Base-by-base conservation (phyloP, 2,329 filamentous ascomycete species). In the Aureobasidium sp. region DNA sequence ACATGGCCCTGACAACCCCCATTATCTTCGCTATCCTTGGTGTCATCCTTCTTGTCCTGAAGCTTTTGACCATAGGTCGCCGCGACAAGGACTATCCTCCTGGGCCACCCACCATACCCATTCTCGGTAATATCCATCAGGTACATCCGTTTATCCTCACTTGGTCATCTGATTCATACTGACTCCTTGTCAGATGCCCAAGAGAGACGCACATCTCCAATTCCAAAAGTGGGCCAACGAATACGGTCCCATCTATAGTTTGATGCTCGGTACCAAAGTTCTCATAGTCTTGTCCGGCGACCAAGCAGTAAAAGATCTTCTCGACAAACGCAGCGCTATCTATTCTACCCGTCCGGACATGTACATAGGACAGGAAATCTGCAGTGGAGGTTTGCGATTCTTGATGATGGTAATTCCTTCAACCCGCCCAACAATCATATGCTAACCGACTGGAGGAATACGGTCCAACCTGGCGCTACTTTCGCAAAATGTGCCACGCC, bases 141-240 rank as follows among this genome's bases (percentile, higher is more conserved):
- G 63, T 65, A 60, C 6, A 11, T 5, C 40, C 2, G 37, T 11
- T 15, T 8, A 17, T 7, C 23, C 40, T 3, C 21, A 25, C 19
- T 13, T 21, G 10, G 2, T 23, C 4, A 1, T 3, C 10, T 49
- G 27, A 21, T 3, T 25, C 17, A 19, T 35, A 50, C 43, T 59
- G n/a, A 59, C 31, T 15, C 1, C 17, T 23, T 21, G 21, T 49
- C 21, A 72, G 71, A 78, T 81, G 67, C 78, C 78, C 0, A 69
- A 66, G 3, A 61, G 69, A 23, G 68, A 78, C 54, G 68, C 69
- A 0, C 76, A 80, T 57, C 63, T 77, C 0, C 77, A 80, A 61
- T 80, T 80, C 57, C 68, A 78, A 46, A 75, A 78, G 65, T 83
- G 80, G 80, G 79, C 79, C 0, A 63, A 74, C 3, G 71, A 80